Evolutionary conservation across 805 yeast genomes (phyloP), one percentile per base, ranked within the genome.

Genomic region (Clavispora asparagi): DNA sequence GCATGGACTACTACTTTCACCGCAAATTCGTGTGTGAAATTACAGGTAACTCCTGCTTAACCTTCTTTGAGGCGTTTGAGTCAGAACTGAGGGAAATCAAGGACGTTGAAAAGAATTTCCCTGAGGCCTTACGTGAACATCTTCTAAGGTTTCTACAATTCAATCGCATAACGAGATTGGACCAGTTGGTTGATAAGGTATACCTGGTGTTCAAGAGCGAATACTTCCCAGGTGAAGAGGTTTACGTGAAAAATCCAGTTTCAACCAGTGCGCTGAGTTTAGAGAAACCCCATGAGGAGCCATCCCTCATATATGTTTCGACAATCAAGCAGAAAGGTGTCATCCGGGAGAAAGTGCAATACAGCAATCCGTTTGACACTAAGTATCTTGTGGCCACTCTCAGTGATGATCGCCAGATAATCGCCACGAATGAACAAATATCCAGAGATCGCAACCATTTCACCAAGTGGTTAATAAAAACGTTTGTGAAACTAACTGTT

Each of bases 11-110:
- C 64, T 87, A 86, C 63, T 76, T 76, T 49, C 74, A 78, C 42
- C 82, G 81, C 54, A 87, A 88, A 62, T 94, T 94, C 67, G 94
- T 90, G 11, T 94, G 98, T 69, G 99, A 94, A 66, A 85, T 92
- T 41, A 88, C 97, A 0, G 99, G 99, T 12, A 87, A 89, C 58
- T 85, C 97, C 14, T 85, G 95, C 57, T 74, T 92, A 47, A 88
- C 97, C 0, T 94, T 79, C 62, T 91, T 91, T 62, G 95, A 94
- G 58, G 99, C 98, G 0, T 73, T 80, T 39, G 80, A 81, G 44
- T 82, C 86, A 48, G 99, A 92, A 67, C 76, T 49, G 41, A 64
- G 59, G 47, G 81, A 58, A 57, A 73, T 78, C 51, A 71, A 68
- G 45, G 80, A 78, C 50, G 89, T 92, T 43, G 95, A 90, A 58